These are phyloP conservation scores for Aureobasidium lini DNA, from an alignment of 2,329 filamentous ascomycete species.

Conservation along the genomic window DNA sequence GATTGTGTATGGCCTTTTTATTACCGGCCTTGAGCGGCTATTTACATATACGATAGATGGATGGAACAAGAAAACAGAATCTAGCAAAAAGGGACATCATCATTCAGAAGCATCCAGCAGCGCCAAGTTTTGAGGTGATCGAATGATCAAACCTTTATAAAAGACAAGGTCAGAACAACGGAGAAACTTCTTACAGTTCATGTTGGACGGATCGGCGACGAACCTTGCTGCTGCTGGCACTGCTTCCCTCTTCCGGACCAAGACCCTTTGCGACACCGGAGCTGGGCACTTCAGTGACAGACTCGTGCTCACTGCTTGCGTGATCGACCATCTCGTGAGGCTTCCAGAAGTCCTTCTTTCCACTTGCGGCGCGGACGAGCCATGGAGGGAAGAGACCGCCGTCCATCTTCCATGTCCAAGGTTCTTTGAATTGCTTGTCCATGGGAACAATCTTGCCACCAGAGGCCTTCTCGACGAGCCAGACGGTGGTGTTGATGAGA, in stretches of 20 bases:
- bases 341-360: conserved; percentile 70
- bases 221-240: conserved; percentile 6
- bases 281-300: neutral
- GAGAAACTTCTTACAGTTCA: neutral
- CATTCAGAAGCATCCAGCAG: neutral
- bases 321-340: conserved; percentile 18
- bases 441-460: conserved; percentile 64
- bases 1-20: no score
- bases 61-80: no score
- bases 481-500: conserved; percentile 64
- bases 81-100: neutral
- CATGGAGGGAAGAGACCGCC: conserved; percentile 71
- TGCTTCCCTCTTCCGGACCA: conserved; percentile 5
- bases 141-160: neutral
- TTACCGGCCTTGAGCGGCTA: no score
- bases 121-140: neutral
- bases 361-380: conserved; percentile 55
- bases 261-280: neutral
- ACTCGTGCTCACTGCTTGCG: neutral
- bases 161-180: neutral
- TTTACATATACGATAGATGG: no score
- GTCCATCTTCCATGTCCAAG: conserved; percentile 69
- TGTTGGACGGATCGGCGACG: conserved; percentile 6
- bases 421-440: conserved; percentile 69
- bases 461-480: conserved; percentile 57